Conservation (phyloP, 257 asterid species). For the Salvia hispanica region DNA sequence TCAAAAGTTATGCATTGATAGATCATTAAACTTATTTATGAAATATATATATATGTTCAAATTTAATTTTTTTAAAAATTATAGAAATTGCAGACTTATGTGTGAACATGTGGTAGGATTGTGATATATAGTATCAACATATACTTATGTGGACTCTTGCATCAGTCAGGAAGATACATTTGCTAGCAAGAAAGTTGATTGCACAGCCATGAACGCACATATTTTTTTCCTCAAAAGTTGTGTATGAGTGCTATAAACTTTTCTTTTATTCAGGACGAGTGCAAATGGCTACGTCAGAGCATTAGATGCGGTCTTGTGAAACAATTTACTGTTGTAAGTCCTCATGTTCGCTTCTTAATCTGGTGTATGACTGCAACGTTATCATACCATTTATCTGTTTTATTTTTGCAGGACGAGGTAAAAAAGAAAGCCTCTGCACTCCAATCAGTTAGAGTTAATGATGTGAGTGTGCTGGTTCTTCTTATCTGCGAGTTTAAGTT, state of each 20-base stretch:
- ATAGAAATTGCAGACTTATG: neutral
- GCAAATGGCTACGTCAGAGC: constrained; percentile 66
- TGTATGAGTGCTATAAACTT: constrained; percentile 12
- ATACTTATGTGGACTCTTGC: constrained; percentile 1
- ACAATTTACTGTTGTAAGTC: constrained; percentile 66
- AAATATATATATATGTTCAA: neutral
- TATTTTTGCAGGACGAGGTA: constrained; percentile 55
- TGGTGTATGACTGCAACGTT: constrained; percentile 2
- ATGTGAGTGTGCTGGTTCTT: constrained; percentile 41
- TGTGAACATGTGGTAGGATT: neutral
- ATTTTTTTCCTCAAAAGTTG: constrained; percentile 8
- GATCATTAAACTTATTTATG: neutral
- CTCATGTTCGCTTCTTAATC: constrained; percentile 27
- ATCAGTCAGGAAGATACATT: constrained; percentile 19
- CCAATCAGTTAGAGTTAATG: constrained; percentile 53
- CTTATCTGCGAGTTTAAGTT: constrained; percentile 6
- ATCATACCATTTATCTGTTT: constrained; percentile 19
- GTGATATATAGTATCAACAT: too few species aligned
- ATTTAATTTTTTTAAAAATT: neutral
- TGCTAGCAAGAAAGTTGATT: constrained; percentile 24
- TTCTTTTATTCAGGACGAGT: constrained; percentile 63
- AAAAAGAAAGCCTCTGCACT: constrained; percentile 63
- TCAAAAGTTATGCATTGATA: neutral
- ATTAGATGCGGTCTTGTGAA: constrained; percentile 65
- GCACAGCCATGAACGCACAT: constrained; percentile 18